A percentile compares a stretch with the other conserved stretches of the same genome.
Conservation (phyloP, 2,329 filamentous ascomycete species). For the Colletotrichum caudatum region DNA sequence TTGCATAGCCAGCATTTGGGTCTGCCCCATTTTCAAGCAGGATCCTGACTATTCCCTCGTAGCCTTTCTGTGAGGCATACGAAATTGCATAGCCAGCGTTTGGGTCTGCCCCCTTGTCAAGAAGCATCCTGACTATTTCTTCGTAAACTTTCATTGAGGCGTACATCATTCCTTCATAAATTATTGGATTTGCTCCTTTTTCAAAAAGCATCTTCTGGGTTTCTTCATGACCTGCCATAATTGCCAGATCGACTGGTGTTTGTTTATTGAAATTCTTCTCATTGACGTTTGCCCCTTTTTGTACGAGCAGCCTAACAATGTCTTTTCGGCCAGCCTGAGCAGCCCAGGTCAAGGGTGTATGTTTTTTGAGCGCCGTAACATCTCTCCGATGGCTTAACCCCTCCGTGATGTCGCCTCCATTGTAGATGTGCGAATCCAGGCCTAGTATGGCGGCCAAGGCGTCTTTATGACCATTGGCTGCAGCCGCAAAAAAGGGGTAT, state of each 20-base stretch:
- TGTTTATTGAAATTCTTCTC: not conserved
- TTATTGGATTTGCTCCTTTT: not conserved
- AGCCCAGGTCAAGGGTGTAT: slow-evolving; percentile 46
- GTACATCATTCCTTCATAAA: too few relatives aligned
- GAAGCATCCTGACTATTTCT: not conserved
- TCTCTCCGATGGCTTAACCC: slow-evolving; percentile 23
- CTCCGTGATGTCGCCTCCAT: slow-evolving; percentile 26
- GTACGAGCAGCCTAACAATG: slow-evolving; percentile 43
- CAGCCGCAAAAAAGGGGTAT: slow-evolving; percentile 52
- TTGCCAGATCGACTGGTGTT: not conserved
- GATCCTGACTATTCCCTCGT: too few relatives aligned
- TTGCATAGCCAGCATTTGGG: too few relatives aligned
- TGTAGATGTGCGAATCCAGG: slow-evolving; percentile 27
- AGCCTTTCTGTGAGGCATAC: too few relatives aligned
- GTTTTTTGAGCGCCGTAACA: not conserved
- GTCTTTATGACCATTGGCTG: slow-evolving; percentile 48
- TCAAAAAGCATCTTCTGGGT: not conserved
- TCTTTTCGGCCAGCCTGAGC: slow-evolving; percentile 43
- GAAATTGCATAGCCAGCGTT: too few relatives aligned
- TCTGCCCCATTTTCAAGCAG: too few relatives aligned
- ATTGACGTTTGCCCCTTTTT: slow-evolving; percentile 18
- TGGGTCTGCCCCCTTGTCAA: not conserved
- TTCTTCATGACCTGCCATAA: not conserved
- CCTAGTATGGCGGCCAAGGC: slow-evolving; percentile 45
- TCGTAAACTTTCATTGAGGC: not conserved